phyloP scores from a whole-genome alignment of 345 rosid species.

The Salix suchowensis region DNA sequence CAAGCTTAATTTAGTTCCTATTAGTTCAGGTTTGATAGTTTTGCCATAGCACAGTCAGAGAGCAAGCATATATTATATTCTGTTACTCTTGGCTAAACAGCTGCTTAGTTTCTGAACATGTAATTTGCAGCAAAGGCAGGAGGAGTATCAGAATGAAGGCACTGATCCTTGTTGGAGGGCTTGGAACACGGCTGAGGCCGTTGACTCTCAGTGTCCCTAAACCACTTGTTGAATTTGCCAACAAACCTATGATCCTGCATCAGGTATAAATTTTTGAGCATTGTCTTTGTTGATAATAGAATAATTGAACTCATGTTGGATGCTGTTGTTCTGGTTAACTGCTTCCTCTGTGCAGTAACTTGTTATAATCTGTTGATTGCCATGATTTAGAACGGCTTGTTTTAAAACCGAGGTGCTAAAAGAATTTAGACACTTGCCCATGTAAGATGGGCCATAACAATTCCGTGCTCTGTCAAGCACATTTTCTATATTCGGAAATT shows the following conservation, averaged over 20 bases:
- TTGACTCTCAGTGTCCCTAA: constrained; percentile 95
- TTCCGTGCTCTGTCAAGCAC: not conserved
- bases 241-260: constrained; percentile 98
- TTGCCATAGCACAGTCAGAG: not conserved
- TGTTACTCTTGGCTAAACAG: constrained; percentile 1
- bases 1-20: not conserved
- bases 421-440: not conserved
- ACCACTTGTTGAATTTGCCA: constrained; percentile 97
- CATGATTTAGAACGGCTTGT: not conserved
- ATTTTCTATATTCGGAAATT: not conserved
- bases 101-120: constrained; percentile 10
- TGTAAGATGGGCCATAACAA: not conserved
- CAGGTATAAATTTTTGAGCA: constrained; percentile 49
- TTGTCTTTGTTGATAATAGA: not conserved
- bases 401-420: not conserved
- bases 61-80: not conserved
- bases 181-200: constrained; percentile 96
- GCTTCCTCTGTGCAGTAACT: not conserved
- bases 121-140: constrained; percentile 35
- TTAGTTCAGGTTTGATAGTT: not conserved
- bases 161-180: constrained; percentile 97
- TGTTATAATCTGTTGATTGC: not conserved
- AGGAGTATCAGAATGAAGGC: constrained; percentile 73
- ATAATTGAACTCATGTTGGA: not conserved
- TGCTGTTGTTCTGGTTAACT: not conserved